Evolutionary conservation across 1,139 yeast genomes (phyloP).

Genomic region (Suhomyces ambrosiae): DNA sequence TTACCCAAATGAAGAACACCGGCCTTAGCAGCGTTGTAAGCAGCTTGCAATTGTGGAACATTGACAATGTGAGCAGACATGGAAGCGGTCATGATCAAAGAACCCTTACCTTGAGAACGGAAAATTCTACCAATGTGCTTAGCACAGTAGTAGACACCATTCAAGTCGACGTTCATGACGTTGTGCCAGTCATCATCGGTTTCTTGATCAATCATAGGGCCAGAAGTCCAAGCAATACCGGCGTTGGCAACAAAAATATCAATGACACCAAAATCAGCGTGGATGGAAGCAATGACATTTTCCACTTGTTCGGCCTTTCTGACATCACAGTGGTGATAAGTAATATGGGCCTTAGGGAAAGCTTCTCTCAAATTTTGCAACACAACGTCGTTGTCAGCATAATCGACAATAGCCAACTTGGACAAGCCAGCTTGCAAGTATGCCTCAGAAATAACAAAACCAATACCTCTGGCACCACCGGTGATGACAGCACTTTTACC

Average conservation of each 20-base stretch:
- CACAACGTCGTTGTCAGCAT: conserved; percentile 35
- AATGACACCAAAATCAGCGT: conserved; percentile 39
- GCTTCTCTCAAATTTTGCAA: conserved; percentile 30
- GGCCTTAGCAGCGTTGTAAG: conserved; percentile 53
- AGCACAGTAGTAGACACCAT: conserved; percentile 50
- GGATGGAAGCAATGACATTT: conserved; percentile 33
- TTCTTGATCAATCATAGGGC: conserved; percentile 39
- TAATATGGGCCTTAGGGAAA: conserved; percentile 36
- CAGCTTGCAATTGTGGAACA: conserved; percentile 65
- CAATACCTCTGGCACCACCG: conserved; percentile 51
- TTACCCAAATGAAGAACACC: conserved; percentile 35
- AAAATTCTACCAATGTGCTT: conserved; percentile 44
- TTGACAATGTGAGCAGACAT: conserved; percentile 69
- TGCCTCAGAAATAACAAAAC: conserved; percentile 46
- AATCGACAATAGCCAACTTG: conserved; percentile 48
- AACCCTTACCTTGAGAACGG: conserved; percentile 46
- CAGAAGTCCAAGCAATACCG: conserved; percentile 50
- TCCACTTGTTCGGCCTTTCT: conserved; percentile 42
- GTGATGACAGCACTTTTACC: conserved; percentile 45
- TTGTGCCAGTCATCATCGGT: conserved; percentile 49
- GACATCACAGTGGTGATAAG: conserved; percentile 44
- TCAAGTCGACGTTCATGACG: conserved; percentile 46
- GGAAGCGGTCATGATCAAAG: conserved; percentile 62
- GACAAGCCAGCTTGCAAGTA: conserved; percentile 48
- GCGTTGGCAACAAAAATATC: conserved; percentile 59